Percentiles rank a stretch among this genome's conserved stretches.
These are phyloP conservation scores for Candida ortonii DNA, from an alignment of 805 yeast genomes.

Conservation along the genomic window DNA sequence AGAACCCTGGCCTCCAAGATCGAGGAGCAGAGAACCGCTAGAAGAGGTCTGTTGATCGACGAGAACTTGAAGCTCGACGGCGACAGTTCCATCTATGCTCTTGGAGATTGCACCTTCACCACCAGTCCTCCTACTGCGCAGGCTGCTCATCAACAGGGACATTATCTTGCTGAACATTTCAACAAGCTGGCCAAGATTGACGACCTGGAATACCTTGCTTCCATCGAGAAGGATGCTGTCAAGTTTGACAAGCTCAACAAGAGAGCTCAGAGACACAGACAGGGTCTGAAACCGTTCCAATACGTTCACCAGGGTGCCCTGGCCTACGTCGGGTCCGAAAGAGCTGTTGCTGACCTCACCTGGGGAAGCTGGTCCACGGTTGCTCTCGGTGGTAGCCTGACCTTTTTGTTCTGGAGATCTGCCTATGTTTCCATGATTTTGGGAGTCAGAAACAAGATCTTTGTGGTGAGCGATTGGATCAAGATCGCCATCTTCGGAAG, in stretches of 20 bases:
- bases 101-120: conserved; percentile 92
- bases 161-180: conserved; percentile 69
- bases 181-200: conserved; percentile 62
- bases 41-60: conserved; percentile 85
- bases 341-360: conserved; percentile 87
- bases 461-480: conserved; percentile 84
- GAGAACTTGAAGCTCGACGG: conserved; percentile 82
- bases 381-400: conserved; percentile 77
- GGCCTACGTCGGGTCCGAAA: conserved; percentile 89
- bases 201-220: conserved; percentile 45
- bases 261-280: conserved; percentile 40
- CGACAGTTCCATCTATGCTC: conserved; percentile 70
- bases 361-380: conserved; percentile 78
- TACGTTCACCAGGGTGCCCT: conserved; percentile 88
- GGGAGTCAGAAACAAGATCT: conserved; percentile 79
- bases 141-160: conserved; percentile 93
- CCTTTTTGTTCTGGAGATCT: conserved; percentile 91
- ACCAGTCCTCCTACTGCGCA: conserved; percentile 94
- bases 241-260: conserved; percentile 44
- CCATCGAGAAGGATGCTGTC: conserved; percentile 37
- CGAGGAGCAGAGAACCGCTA: conserved; percentile 74
- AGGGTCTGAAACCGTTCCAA: conserved; percentile 56
- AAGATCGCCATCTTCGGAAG: conserved; percentile 87
- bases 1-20: conserved; percentile 62
- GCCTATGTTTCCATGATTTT: conserved; percentile 92